Percentiles rank a stretch among this genome's conserved stretches.
Evolutionary conservation across 176 grass and related monocot genomes (phyloP).

Genomic region (Juncus effusus): DNA sequence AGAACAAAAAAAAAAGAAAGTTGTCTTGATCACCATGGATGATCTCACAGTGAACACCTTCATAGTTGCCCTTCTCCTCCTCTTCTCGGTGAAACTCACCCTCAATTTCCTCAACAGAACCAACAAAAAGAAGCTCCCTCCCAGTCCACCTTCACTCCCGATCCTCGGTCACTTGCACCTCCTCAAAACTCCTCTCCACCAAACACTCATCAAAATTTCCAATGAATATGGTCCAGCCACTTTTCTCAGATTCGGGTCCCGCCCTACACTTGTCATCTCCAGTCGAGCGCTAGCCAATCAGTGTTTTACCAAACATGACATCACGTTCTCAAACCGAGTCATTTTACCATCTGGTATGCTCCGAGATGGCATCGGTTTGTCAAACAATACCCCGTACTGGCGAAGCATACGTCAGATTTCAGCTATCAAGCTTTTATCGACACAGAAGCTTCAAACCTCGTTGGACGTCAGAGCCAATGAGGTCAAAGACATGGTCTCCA

Average conservation of each 20-base stretch:
- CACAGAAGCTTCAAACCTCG: slow-evolving; percentile 22
- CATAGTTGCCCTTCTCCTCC: neutral
- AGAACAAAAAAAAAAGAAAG: no score
- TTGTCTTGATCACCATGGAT: neutral
- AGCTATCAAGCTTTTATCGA: slow-evolving; percentile 42
- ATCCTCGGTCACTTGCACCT: slow-evolving; percentile 49
- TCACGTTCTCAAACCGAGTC: slow-evolving; percentile 56
- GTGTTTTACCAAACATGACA: slow-evolving; percentile 47
- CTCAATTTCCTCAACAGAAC: neutral
- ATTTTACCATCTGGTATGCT: slow-evolving; percentile 30
- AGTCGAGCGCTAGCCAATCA: slow-evolving; percentile 27
- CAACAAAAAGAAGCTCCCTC: slow-evolving; percentile 21
- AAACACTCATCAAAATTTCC: slow-evolving; percentile 20
- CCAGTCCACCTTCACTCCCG: neutral
- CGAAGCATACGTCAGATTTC: slow-evolving; percentile 57
- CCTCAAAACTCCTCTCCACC: slow-evolving; percentile 57
- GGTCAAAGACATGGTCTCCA: slow-evolving; percentile 21
- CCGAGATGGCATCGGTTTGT: slow-evolving; percentile 32
- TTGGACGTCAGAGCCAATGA: slow-evolving; percentile 23
- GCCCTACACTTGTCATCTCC: slow-evolving; percentile 39
- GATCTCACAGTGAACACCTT: neutral
- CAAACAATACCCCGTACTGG: slow-evolving; percentile 55
- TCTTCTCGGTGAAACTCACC: neutral
- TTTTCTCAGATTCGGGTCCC: slow-evolving; percentile 43
- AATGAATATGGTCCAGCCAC: slow-evolving; percentile 32